Conservation (phyloP, 768 basidiomycete genomes). For the Stropharia rugosoannulata region DNA sequence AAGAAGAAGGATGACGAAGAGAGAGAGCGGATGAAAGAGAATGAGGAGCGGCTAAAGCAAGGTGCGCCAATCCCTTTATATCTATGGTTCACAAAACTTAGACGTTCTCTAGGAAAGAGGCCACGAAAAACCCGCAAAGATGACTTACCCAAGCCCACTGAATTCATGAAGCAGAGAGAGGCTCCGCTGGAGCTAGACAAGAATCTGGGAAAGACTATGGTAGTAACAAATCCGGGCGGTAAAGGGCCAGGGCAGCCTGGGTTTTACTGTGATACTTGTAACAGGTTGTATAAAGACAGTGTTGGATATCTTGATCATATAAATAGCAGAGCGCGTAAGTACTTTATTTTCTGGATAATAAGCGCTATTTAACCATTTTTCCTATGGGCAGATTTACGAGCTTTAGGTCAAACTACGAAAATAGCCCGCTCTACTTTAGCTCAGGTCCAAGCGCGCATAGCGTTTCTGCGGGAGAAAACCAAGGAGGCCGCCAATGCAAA, state of each 20-base stretch:
- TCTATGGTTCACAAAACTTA: background rate
- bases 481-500: slow-evolving; percentile 81
- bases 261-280: slow-evolving; percentile 92
- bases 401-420: slow-evolving; percentile 94
- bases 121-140: slow-evolving; percentile 71
- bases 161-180: slow-evolving; percentile 89
- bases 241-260: slow-evolving; percentile 90
- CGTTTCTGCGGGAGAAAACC: slow-evolving; percentile 82
- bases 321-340: slow-evolving; percentile 90
- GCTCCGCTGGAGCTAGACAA: slow-evolving; percentile 86
- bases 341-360: background rate
- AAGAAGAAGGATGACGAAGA: slow-evolving; percentile 80
- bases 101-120: slow-evolving; percentile 64
- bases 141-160: slow-evolving; percentile 90
- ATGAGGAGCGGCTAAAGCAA: slow-evolving; percentile 81
- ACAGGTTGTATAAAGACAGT: slow-evolving; percentile 90
- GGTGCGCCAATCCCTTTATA: slow-evolving; percentile 41
- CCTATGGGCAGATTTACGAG: slow-evolving; percentile 72
- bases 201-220: slow-evolving; percentile 93
- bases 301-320: slow-evolving; percentile 95
- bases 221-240: slow-evolving; percentile 82
- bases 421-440: slow-evolving; percentile 87
- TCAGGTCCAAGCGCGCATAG: slow-evolving; percentile 92
- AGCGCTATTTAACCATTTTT: slow-evolving; percentile 3
- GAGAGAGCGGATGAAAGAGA: slow-evolving; percentile 80